Base-by-base conservation (phyloP, 2,329 filamentous ascomycete genomes). In the Xylaria arbuscula region DNA sequence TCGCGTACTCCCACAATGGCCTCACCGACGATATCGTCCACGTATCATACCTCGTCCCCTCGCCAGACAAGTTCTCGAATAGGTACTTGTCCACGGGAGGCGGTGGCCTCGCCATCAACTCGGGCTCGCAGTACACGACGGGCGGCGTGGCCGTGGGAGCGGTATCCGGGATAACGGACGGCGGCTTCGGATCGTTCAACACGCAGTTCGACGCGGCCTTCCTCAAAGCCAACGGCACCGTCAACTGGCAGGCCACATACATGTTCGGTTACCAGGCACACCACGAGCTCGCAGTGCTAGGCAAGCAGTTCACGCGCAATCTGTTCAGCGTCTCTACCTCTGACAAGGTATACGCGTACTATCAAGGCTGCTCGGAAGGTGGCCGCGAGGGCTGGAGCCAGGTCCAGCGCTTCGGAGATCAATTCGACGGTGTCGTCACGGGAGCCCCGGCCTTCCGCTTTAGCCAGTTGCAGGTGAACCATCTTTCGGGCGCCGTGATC, bases 341-440 rank as follows among this genome's bases (percentile, higher is more conserved):
- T 19, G 62, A 72, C 15, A 78, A 76, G 68, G 56, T 80, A 11
- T 85, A 83, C 74, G 79, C 83, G 1, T 87, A 87, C 77, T 88
- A 84, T 71, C 81, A 86, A 69, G 85, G 84, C 2, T 88, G 86
- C 75, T 87, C 84, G 13, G 85, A 87, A 60, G 85, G 85, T 22
- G 86, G 83, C 1, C 80, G 83, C 5, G 82, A 85, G 71, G 83
- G 80, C 15, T 82, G 79, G 80, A 82, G 80, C 64, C 85, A 87
- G 74, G 78, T 85, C 1, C 85, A 88, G 74, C 82, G 84, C 17
- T 87, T 81, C 71, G 59, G 59, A n/a, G 82, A 82, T 9, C 80
- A 85, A 72, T 84, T 82, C 65, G 83, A 86, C 67, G 84, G 84
- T 15, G 79, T 81, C 0, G 77, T 83, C 0, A 79, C 80, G 3